These are phyloP conservation scores for Fonsecaea erecta DNA, from an alignment of 2,329 filamentous ascomycete species.

Conservation along the genomic window DNA sequence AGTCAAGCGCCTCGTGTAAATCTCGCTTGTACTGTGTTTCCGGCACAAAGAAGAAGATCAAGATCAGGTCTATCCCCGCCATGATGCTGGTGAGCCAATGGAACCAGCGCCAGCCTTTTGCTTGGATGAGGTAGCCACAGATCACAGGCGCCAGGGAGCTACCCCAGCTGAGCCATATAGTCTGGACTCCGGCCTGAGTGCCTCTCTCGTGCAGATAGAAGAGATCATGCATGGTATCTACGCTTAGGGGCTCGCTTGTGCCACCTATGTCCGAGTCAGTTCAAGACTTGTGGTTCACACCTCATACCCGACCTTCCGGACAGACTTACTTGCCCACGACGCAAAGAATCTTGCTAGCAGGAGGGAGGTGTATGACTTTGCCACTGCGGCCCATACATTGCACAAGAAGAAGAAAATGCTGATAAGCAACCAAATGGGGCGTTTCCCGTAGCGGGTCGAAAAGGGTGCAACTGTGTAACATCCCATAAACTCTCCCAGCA, in stretches of 20 bases:
- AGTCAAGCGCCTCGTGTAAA: slow-evolving; percentile 17
- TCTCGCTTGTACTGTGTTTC: slow-evolving; percentile 44
- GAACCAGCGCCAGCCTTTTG: slow-evolving; percentile 47
- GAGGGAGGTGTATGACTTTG: not conserved
- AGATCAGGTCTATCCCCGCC: slow-evolving; percentile 40
- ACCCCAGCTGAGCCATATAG: slow-evolving; percentile 32
- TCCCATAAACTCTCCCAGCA: not conserved
- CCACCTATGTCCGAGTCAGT: not conserved
- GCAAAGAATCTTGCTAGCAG: slow-evolving; percentile 5
- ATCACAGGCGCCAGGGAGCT: slow-evolving; percentile 30
- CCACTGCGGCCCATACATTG: not conserved
- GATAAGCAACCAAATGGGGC: not conserved
- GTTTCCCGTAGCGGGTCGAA: slow-evolving; percentile 3
- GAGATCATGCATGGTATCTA: slow-evolving; percentile 59
- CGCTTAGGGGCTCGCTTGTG: slow-evolving; percentile 50
- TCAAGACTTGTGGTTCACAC: too few species aligned
- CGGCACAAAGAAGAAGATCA: slow-evolving; percentile 44
- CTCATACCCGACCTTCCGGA: too few species aligned
- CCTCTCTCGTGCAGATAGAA: slow-evolving; percentile 64
- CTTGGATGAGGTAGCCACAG: slow-evolving; percentile 43
- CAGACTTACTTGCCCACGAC: not conserved
- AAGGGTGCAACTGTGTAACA: not conserved
- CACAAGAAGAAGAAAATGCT: not conserved
- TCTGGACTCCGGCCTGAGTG: slow-evolving; percentile 40
- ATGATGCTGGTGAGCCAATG: slow-evolving; percentile 45